A percentile compares a stretch with the other conserved stretches of the same genome.
phyloP scores from a whole-genome alignment of 257 asterid species.

The Solanum boliviense region DNA sequence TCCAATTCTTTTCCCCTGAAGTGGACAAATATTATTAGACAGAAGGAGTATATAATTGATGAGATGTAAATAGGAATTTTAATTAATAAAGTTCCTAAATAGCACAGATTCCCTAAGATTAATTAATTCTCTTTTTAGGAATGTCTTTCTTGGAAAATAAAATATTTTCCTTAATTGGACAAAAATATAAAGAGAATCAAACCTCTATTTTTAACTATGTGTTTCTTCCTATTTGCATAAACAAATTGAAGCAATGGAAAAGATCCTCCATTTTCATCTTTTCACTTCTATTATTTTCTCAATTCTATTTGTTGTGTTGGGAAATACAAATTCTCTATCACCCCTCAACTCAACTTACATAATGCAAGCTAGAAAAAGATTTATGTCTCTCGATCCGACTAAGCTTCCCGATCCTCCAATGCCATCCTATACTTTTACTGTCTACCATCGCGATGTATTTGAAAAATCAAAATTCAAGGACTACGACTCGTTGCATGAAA shows the following conservation, averaged over 20 bases:
- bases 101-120: not conserved
- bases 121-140: not conserved
- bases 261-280: not conserved
- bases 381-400: not conserved
- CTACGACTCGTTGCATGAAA: not conserved
- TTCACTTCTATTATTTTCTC: not conserved
- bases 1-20: not conserved
- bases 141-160: not conserved
- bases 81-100: not conserved
- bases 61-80: not conserved
- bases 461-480: not conserved
- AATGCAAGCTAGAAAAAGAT: not conserved
- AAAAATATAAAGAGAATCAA: not conserved
- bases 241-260: not conserved
- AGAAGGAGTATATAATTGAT: not conserved
- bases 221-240: not conserved
- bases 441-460: not conserved
- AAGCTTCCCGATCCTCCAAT: not conserved
- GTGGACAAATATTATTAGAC: not conserved
- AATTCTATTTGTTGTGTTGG: not conserved
- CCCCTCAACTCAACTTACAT: not conserved
- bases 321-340: not conserved
- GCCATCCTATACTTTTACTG: not conserved
- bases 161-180: not conserved
- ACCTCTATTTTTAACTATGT: not conserved